phyloP scores from a whole-genome alignment of 495 filamentous ascomycete genomes.

The Lasiosphaeriaceae sp. region DNA sequence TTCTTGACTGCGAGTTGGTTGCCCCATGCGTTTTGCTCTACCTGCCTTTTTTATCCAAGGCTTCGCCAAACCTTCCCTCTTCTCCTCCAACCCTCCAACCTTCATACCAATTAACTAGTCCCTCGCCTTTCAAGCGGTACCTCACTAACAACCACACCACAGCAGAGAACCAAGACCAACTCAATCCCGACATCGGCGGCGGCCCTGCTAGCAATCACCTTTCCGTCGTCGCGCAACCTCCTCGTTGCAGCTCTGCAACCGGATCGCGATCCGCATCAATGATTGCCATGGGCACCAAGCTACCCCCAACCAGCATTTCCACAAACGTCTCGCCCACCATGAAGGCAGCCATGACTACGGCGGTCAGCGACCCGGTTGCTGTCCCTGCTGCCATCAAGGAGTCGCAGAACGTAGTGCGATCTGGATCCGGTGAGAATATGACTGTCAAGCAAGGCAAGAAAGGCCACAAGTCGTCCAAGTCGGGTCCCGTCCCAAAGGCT shows the following conservation, averaged over 20 bases:
- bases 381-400: background rate
- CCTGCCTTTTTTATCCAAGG: no score
- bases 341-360: background rate
- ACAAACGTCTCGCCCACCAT: background rate
- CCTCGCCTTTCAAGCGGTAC: no score
- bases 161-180: background rate
- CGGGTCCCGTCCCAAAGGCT: slow-evolving; percentile 1
- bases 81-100: no score
- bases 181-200: background rate
- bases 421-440: background rate
- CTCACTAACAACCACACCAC: background rate
- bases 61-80: no score
- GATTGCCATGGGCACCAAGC: background rate
- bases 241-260: background rate
- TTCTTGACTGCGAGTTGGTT: no score
- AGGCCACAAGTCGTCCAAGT: slow-evolving; percentile 3
- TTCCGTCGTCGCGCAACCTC: background rate
- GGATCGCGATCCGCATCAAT: background rate
- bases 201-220: no score
- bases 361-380: background rate
- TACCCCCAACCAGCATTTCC: background rate
- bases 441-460: background rate
- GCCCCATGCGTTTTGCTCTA: no score
- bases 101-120: no score
- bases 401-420: background rate